Evolutionary conservation across 2,329 filamentous ascomycete species (phyloP).

Genomic region (Aspergillus proliferans): DNA sequence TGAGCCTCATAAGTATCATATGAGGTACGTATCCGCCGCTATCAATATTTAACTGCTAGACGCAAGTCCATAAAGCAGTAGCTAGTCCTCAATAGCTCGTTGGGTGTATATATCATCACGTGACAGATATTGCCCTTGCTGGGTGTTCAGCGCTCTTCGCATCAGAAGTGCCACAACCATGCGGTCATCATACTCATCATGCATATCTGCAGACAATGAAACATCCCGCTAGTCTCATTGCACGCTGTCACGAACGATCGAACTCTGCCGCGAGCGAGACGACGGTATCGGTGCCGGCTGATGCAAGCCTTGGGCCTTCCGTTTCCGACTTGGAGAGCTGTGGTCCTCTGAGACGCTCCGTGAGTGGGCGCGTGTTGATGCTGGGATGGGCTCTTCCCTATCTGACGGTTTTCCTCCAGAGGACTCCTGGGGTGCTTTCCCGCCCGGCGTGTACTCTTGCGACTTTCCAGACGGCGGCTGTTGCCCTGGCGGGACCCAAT

Average conservation of each 20-base stretch:
- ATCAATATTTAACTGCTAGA: too few species aligned
- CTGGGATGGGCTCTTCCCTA: conserved; percentile 63
- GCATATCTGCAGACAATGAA: not conserved
- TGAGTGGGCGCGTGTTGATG: conserved; percentile 41
- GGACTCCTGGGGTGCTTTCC: conserved; percentile 56
- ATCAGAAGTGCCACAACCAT: too few species aligned
- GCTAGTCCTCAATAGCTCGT: too few species aligned
- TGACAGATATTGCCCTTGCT: too few species aligned
- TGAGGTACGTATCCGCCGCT: too few species aligned
- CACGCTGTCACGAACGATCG: not conserved
- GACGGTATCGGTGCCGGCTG: conserved; percentile 47
- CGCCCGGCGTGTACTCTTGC: conserved; percentile 67
- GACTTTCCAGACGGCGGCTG: conserved; percentile 34
- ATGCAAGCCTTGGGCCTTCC: conserved; percentile 61
- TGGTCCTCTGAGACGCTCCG: conserved; percentile 55
- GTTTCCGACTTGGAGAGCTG: conserved; percentile 71
- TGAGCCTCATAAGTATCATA: too few species aligned
- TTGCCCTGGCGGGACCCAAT: conserved; percentile 74
- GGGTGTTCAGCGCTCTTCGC: too few species aligned
- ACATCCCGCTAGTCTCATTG: too few species aligned
- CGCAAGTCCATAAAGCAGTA: too few species aligned
- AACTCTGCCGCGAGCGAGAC: conserved; percentile 25
- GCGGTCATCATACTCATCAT: too few species aligned
- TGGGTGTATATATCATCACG: too few species aligned
- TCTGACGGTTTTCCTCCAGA: not conserved